Conservation (phyloP, 1,139 yeast genomes). For the Yueomyces sp. region DNA sequence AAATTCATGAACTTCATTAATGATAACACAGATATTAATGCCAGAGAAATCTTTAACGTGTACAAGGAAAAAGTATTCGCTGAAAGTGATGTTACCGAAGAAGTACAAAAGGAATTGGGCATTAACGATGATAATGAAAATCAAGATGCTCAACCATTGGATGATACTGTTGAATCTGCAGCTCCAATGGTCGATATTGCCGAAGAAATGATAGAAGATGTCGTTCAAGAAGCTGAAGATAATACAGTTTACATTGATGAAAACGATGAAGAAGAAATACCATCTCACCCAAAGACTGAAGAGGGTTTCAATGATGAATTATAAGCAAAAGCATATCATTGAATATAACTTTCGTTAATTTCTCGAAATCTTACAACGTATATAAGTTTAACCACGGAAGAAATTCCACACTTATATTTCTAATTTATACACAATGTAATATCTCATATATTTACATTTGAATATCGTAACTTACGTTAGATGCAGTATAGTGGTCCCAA, state of each 20-base stretch:
- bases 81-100: constrained; percentile 4
- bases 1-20: constrained; percentile 57
- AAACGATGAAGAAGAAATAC: constrained; percentile 2
- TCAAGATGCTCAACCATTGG: background rate
- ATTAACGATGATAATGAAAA: background rate
- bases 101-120: background rate
- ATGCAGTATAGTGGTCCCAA: too few species aligned
- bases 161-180: constrained; percentile 1
- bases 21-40: constrained; percentile 44
- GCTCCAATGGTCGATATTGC: background rate
- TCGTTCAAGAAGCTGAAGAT: constrained; percentile 4
- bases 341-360: too few species aligned
- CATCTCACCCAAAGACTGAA: too few species aligned
- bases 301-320: too few species aligned
- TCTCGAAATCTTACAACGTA: too few species aligned
- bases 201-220: background rate
- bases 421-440: too few species aligned
- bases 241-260: constrained; percentile 5
- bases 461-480: too few species aligned
- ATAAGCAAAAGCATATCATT: too few species aligned
- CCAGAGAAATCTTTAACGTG: constrained; percentile 37
- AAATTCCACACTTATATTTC: too few species aligned
- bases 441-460: too few species aligned
- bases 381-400: too few species aligned
- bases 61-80: constrained; percentile 7